Evolutionary conservation across 2,329 filamentous ascomycete species (phyloP), one percentile per base, ranked within the genome.

Genomic region (Fusarium camptoceras): DNA sequence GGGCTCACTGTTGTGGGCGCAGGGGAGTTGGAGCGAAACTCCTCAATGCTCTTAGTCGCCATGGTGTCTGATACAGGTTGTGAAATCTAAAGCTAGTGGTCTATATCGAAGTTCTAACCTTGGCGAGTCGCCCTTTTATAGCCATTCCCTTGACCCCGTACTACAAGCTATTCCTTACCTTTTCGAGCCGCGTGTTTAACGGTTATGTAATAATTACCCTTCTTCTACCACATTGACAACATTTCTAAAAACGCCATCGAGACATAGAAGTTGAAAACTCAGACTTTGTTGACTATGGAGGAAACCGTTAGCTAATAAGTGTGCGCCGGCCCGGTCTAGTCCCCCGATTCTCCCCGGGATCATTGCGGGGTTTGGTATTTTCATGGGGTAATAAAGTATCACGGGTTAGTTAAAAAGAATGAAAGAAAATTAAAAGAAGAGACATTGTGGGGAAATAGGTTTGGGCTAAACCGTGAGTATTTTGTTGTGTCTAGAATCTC

Each of bases 251-350:
- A 37, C 64, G 59, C 59, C 50, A 51, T 58, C 14, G 27, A 41
- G 50, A 50, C 42, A 46, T 18, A 69, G 16, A 28, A 55, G 39
- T 27, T 27, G 34, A 8, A 64, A 60, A 68, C 24, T 44, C 25
- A 25, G 53, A 49, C 16, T 55, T 54, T 53, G 15, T 22, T 30
- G 24, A 43, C 8, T 20, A 28, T 44, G 31, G 34, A 66, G 54
- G 59, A 66, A 66, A 66, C 65, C 53, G 37, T 68, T 68, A 68
- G 66, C 65, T 68, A 68, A 68, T 68, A 47, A 27, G 50, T 64
- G 41, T 55, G 65, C 49, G 59, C 51, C 44, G 46, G 46, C 24
- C 65, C 30, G 65, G 66, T 39, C 49, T 61, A 66, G 66, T 39
- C 28, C 65, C 66, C 66, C 66, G 66, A 61, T 27, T 69, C 37